phyloP scores from a whole-genome alignment of 106 monocot genomes.

The Allium sativum region DNA sequence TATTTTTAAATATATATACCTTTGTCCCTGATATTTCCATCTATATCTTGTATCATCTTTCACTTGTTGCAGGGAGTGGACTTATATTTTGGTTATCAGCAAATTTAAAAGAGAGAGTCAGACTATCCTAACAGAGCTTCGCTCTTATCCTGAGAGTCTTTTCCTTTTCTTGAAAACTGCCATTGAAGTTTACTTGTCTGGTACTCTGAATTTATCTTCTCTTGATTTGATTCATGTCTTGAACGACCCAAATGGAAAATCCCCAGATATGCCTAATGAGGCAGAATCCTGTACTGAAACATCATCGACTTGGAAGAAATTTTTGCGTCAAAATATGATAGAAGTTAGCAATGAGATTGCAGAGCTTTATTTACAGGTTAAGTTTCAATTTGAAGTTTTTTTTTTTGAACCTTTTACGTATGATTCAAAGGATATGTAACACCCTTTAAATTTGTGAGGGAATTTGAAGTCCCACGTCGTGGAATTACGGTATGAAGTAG shows the following conservation, averaged over 20 bases:
- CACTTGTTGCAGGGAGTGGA: conserved; percentile 49
- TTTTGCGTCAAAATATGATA: conserved; percentile 46
- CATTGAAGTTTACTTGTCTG: conserved; percentile 66
- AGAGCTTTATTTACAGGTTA: conserved; percentile 82
- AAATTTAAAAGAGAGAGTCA: conserved; percentile 54
- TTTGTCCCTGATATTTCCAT: background rate
- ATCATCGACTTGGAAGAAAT: conserved; percentile 50
- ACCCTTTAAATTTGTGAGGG: too few relatives aligned
- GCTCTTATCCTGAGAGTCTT: conserved; percentile 68
- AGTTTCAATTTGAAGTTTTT: too few relatives aligned
- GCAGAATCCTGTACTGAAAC: conserved; percentile 47
- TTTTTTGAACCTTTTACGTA: too few relatives aligned
- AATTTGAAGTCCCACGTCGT: too few relatives aligned
- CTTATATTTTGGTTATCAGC: conserved; percentile 83
- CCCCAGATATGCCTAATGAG: conserved; percentile 15
- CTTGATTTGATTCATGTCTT: conserved; percentile 12
- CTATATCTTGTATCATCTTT: background rate
- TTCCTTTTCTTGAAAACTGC: conserved; percentile 89
- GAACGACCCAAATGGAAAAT: conserved; percentile 9
- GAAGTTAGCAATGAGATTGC: conserved; percentile 58
- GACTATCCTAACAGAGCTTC: conserved; percentile 59
- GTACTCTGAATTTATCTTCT: conserved; percentile 50
- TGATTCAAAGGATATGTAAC: too few relatives aligned
- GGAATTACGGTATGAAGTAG: too few relatives aligned
- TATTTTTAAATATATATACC: background rate